Base-by-base conservation (phyloP, 768 basidiomycete species). In the Boletus huronensis region DNA sequence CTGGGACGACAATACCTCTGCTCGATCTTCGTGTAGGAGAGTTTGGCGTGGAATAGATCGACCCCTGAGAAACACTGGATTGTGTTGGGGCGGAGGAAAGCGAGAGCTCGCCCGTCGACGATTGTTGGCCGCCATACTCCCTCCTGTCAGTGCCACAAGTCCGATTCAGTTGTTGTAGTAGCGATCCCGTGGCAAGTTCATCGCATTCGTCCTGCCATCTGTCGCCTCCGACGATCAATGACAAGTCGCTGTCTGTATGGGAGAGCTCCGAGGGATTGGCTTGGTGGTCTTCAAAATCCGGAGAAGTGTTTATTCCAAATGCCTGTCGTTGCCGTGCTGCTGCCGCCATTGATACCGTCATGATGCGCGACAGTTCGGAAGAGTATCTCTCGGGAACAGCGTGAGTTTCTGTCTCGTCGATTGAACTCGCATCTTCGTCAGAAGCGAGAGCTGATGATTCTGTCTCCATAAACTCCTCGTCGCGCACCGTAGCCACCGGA, bases 221-320 rank as follows among this genome's bases (percentile, higher is more conserved):
- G 17, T 71, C 69, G 44, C 74, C 66, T 6, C 65, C 74, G 13
- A 79, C 74, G 13, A 79, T 65, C 16, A 78, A 74, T 1, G 80
- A 81, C 48, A 75, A 50, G 19, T 79, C 76, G 47, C 82, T 83
- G 17, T 82, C 79, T 3, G 72, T 66, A 41, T 74, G 75, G 6
- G 77, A 55, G 29, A 69, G 52, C 25, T 50, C 47, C 21, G 53
- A 46, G 36, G 50, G 44, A 26, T 45, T 41, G 7, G 53, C 38
- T 13, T 31, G 46, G 21, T 45, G 46, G 10, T 43, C 53, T 26
- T 54, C 52, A 17, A 53, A 32, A 28, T 53, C 56, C 9, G 72
- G 69, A 3, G 80, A 79, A 3, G 76, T 70, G 5, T 74, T 75
- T 43, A 83, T 79, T 6, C 82, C 82, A 58, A 81, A 78, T n/a